phyloP scores from a whole-genome alignment of 2,329 filamentous ascomycete species.

The Aschersonia sp. region DNA sequence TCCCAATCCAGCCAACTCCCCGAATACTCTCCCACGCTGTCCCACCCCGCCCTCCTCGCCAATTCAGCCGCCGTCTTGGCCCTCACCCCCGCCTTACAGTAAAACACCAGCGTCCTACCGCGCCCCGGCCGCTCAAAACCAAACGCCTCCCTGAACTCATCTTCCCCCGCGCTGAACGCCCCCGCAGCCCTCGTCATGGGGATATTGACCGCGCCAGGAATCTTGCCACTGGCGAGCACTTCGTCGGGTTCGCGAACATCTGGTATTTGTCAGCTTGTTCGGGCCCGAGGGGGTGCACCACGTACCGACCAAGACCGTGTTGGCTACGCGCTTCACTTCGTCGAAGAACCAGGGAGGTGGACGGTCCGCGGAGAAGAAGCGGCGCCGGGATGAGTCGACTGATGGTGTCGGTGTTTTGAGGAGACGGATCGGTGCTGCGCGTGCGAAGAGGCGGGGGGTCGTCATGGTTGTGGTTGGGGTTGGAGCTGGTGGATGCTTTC shows the following conservation, averaged over 20 bases:
- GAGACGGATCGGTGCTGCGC: too few relatives aligned
- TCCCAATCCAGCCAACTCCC: constrained; percentile 79
- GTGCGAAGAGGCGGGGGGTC: too few relatives aligned
- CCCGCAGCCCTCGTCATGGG: constrained; percentile 67
- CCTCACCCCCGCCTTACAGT: constrained; percentile 85
- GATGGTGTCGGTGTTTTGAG: too few relatives aligned
- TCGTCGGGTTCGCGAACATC: constrained; percentile 65
- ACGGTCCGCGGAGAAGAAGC: too few relatives aligned
- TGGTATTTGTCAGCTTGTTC: constrained; percentile 9
- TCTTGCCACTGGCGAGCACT: constrained; percentile 48
- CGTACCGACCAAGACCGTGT: constrained; percentile 32
- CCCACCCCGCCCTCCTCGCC: constrained; percentile 65
- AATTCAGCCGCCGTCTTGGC: constrained; percentile 63
- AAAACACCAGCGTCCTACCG: constrained; percentile 58
- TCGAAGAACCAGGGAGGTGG: constrained; percentile 27
- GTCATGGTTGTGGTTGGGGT: too few relatives aligned
- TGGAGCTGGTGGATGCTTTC: too few relatives aligned
- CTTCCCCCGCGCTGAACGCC: constrained; percentile 57
- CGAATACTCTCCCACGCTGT: constrained; percentile 54
- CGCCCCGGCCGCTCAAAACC: constrained; percentile 55
- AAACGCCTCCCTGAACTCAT: constrained; percentile 73
- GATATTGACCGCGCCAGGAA: constrained; percentile 72
- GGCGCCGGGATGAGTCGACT: too few relatives aligned
- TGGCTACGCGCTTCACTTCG: constrained; percentile 26
- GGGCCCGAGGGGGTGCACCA: neutral